phyloP scores from a whole-genome alignment of 768 basidiomycete species.

The Cytidiella melzeri region DNA sequence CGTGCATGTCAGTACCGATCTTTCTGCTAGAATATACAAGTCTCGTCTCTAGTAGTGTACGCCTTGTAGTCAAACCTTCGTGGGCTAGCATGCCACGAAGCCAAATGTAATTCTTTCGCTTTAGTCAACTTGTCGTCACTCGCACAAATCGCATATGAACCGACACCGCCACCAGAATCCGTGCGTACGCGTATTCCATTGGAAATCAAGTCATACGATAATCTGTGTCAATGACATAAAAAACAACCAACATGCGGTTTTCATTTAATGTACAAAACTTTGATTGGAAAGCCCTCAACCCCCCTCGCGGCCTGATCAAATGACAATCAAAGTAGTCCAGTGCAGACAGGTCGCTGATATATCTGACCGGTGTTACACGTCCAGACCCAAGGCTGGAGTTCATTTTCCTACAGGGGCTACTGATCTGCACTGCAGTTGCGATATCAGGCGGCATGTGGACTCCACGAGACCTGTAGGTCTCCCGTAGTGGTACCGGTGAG shows the following conservation, averaged over 20 bases:
- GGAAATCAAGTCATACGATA: neutral
- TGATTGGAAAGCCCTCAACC: neutral
- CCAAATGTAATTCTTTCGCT: no score
- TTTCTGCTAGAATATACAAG: no score
- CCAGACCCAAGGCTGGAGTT: neutral
- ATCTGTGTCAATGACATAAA: neutral
- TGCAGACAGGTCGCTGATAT: neutral
- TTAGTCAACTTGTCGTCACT: no score
- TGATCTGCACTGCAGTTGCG: neutral
- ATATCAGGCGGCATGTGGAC: no score
- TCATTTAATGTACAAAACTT: neutral
- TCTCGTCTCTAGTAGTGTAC: neutral
- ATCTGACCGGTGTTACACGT: neutral
- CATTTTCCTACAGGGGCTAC: neutral
- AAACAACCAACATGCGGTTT: conserved; percentile 5
- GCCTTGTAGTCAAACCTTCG: no score
- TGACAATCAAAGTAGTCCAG: neutral
- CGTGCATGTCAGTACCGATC: no score
- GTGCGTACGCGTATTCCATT: neutral
- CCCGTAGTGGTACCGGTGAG: neutral
- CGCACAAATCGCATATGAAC: no score
- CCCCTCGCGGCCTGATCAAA: neutral
- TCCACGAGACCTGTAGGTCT: no score
- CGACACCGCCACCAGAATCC: neutral
- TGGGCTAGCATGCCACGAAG: no score